Evolutionary conservation across 495 filamentous ascomycete genomes (phyloP), one percentile per base, ranked within the genome.

Genomic region (Talaromyces stipitatus): DNA sequence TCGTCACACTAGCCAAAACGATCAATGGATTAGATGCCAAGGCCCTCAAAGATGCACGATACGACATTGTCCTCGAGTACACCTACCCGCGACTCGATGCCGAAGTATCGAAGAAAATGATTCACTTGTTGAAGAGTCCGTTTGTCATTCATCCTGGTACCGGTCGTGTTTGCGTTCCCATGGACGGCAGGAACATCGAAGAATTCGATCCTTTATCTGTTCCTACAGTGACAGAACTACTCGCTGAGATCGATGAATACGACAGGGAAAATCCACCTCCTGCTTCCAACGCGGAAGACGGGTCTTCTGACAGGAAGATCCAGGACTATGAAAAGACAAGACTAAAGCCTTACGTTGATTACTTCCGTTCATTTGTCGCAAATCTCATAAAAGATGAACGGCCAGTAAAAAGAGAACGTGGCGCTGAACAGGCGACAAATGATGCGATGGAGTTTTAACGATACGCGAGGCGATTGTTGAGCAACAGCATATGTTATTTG

Each of bases 71-170:
- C 12, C 80, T 98, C 24, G 95, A 97, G 72, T 97, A 97, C 72
- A 96, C 94, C 4, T 98, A 98, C 69, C 95, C 94, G n/a, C 85
- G 94, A 9, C 85, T 98, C 51, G 94, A 98, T 78, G 89, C 90
- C 55, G 91, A 96, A 62, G 94, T 98, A 62, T 90, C 87, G 64
- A 97, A 97, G 74, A 95, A 96, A 66, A 83, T 95, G 68, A 97
- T 95, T 74, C 94, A 98, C 80, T 81, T 98, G 76, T 82, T 98
- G 46, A 98, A 98, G 66, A 89, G 84, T 59, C 94, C 94, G 3
- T 98, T 98, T 62, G 92, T 96, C 56, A 85, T 98, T 28, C 94
- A 98, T 74, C 94, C 94, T 0, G 90, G 89, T 5, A 98, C 95
- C 1, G 95, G 92, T 0, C 75, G 91, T 53, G 86, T 98, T 20